Conservation (phyloP, 1,284 basidiomycete species). For the Cutaneotrichosporon dermatis region DNA sequence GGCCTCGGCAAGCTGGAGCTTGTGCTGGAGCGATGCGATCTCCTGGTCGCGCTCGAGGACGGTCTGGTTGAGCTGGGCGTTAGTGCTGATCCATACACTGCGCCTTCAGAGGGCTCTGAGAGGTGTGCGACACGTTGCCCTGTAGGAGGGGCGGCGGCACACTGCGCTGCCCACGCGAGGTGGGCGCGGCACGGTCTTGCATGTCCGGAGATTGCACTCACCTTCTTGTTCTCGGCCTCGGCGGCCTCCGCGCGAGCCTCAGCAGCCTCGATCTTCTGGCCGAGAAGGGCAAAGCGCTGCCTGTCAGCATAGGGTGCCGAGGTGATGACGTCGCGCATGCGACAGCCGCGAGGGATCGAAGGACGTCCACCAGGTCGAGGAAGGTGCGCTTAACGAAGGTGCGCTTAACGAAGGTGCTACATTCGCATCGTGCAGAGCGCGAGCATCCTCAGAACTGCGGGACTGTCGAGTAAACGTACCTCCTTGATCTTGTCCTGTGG, state of each 20-base stretch:
- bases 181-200: too few relatives aligned
- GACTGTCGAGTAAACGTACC: conserved; percentile 28
- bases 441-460: too few relatives aligned
- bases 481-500: conserved; percentile 56
- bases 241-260: conserved; percentile 72
- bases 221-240: conserved; percentile 78
- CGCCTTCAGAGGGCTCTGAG: too few relatives aligned
- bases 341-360: too few relatives aligned
- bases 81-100: neutral
- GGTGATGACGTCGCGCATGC: neutral
- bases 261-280: conserved; percentile 80
- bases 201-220: conserved; percentile 15
- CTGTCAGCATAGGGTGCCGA: neutral
- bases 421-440: too few relatives aligned
- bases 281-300: conserved; percentile 61
- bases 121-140: too few relatives aligned
- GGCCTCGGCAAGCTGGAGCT: conserved; percentile 63
- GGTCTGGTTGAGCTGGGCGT: conserved; percentile 60
- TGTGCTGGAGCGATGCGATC: conserved; percentile 76
- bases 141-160: too few relatives aligned
- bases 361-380: too few relatives aligned
- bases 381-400: too few relatives aligned
- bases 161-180: too few relatives aligned
- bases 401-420: too few relatives aligned
- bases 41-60: conserved; percentile 84